phyloP scores from a whole-genome alignment of 768 basidiomycete genomes.

The Hemileccinum rubropunctum region DNA sequence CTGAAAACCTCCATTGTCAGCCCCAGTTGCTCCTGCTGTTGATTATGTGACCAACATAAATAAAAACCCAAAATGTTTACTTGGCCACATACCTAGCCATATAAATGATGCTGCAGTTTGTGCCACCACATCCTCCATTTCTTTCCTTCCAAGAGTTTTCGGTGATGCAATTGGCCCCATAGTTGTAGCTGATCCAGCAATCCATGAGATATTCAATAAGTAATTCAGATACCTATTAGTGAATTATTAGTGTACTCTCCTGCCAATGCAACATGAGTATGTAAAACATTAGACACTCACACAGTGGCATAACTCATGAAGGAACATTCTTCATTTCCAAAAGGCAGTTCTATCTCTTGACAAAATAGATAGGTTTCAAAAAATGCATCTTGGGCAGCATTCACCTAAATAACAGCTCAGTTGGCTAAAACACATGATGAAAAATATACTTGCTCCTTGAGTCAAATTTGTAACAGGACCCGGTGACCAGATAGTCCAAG shows the following conservation, averaged over 20 bases:
- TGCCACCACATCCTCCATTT: conserved; percentile 6
- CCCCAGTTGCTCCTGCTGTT: background rate
- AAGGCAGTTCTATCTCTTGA: background rate
- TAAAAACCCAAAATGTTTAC: background rate
- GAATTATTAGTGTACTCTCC: too few relatives aligned
- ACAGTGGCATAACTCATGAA: background rate
- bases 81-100: conserved; percentile 5
- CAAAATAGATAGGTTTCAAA: background rate
- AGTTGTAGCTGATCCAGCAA: background rate
- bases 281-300: background rate
- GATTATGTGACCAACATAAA: background rate
- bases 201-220: background rate
- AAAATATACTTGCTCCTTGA: background rate
- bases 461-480: background rate
- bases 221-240: background rate
- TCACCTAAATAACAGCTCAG: background rate
- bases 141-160: background rate
- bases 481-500: background rate
- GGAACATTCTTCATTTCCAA: background rate
- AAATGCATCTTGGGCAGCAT: background rate
- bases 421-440: background rate
- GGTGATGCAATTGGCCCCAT: background rate
- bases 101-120: background rate
- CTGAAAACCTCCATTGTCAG: background rate
- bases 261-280: background rate